A percentile compares a stretch with the other conserved stretches of the same genome.
Evolutionary conservation across 805 yeast species (phyloP).

Genomic region (Spathaspora gorwiae): DNA sequence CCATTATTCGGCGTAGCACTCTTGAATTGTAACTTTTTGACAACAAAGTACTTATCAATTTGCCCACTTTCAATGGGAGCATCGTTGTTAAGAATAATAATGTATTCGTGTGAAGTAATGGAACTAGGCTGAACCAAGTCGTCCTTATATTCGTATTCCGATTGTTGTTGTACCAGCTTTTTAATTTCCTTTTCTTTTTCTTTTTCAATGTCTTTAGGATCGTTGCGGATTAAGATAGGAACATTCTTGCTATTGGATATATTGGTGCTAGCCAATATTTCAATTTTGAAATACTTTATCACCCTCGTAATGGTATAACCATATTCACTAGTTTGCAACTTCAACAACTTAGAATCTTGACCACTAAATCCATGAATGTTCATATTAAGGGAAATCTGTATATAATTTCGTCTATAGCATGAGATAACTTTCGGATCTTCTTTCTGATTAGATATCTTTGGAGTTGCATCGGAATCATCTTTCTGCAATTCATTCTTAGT

Average conservation of each 20-base stretch:
- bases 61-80: slow-evolving; percentile 14
- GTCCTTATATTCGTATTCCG: slow-evolving; percentile 6
- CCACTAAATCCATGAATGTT: slow-evolving; percentile 22
- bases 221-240: slow-evolving; percentile 22
- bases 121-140: slow-evolving; percentile 14
- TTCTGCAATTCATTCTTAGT: slow-evolving; percentile 10
- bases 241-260: slow-evolving; percentile 25
- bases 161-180: slow-evolving; percentile 2
- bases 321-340: slow-evolving; percentile 30
- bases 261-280: slow-evolving; percentile 33
- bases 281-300: slow-evolving; percentile 34
- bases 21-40: slow-evolving; percentile 44
- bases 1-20: slow-evolving; percentile 52
- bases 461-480: background rate
- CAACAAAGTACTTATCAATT: slow-evolving; percentile 26
- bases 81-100: slow-evolving; percentile 23
- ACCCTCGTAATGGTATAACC: slow-evolving; percentile 35
- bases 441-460: background rate
- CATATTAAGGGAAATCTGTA: slow-evolving; percentile 29
- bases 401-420: slow-evolving; percentile 43
- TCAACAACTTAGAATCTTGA: slow-evolving; percentile 21
- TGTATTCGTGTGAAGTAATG: slow-evolving; percentile 19
- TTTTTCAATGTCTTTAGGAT: slow-evolving; percentile 13
- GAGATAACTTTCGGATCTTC: slow-evolving; percentile 36
- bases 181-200: slow-evolving; percentile 14